Evolutionary conservation across 208 protist genomes (phyloP).

Genomic region (Endotrypanum monterogeii): DNA sequence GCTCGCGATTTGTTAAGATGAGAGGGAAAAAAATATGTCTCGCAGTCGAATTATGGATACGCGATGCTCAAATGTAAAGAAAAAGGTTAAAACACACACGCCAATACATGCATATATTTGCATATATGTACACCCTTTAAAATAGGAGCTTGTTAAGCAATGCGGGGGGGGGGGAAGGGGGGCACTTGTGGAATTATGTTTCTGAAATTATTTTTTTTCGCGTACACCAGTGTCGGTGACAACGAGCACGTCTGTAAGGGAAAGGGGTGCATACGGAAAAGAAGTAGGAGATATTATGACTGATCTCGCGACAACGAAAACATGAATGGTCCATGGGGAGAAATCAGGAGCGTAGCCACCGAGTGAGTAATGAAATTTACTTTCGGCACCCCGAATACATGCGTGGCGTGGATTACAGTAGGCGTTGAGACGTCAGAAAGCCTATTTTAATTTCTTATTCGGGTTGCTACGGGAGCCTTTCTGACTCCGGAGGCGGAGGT

Average conservation of each 20-base stretch:
- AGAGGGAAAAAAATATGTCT: neutral
- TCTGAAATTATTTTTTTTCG: neutral
- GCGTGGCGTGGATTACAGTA: neutral
- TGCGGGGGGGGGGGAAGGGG: neutral
- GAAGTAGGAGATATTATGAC: neutral
- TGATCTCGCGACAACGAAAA: neutral
- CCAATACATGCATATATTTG: no score
- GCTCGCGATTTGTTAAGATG: neutral
- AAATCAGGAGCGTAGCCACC: neutral
- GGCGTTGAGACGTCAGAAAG: neutral
- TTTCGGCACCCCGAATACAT: neutral
- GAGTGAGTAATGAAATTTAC: neutral
- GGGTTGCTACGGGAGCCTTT: neutral
- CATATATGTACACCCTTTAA: neutral
- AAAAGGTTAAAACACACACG: neutral
- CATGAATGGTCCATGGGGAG: neutral
- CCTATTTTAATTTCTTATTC: no score
- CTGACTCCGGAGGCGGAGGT: neutral
- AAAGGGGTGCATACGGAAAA: neutral
- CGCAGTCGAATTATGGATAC: neutral
- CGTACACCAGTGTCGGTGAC: neutral
- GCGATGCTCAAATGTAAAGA: neutral
- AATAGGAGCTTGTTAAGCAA: neutral
- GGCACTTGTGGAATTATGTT: neutral
- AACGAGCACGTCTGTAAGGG: neutral